Base-by-base conservation (phyloP, 306 rosid species). In the Pachyrhizus erosus region DNA sequence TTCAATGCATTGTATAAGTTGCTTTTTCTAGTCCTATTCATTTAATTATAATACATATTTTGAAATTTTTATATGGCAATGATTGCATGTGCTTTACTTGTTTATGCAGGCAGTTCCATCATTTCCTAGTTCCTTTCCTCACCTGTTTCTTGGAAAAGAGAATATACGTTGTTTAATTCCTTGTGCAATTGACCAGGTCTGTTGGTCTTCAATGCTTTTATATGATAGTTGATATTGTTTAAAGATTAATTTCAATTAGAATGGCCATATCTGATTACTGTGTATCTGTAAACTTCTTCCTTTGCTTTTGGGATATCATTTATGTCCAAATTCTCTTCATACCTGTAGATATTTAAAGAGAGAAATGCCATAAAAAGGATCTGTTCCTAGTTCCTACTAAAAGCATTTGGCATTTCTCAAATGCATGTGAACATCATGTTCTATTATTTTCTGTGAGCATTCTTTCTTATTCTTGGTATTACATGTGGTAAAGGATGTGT, bases 101-200 rank as follows among this genome's bases (percentile, higher is more conserved):
- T 83, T 70, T 79, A 39, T 88, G 90, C 94, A 96, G 99, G 98
- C 98, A 4, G 99, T 82, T 73, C 98, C 99, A 46, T 93, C 98
- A 78, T 96, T 96, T 90, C 98, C 99, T 20, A 96, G 92, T 84
- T 96, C 99, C 54, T 96, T 96, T 84, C 98, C 99, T 73, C 98
- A 93, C 85, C 88, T 96, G 67, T 96, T 96, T 83, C 31, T 91
- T 76, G 98, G 94, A 71, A 85, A 85, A 81, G 92, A 92, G 42
- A 86, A 92, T 80, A 91, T 88, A 31, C 90, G 94, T n/a, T 96
- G 99, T 87, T 86, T 96, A 71, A 90, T 96, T 84, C 99, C 99
- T 79, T 96, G 99, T 65, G 98, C 99, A 3, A 91, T 96, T 73
- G 98, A 96, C 84, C 99, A 96, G 98, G 99, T 96, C 2, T 21